Evolutionary conservation across 2,329 filamentous ascomycete species (phyloP).

Genomic region (Botrytis galanthina): DNA sequence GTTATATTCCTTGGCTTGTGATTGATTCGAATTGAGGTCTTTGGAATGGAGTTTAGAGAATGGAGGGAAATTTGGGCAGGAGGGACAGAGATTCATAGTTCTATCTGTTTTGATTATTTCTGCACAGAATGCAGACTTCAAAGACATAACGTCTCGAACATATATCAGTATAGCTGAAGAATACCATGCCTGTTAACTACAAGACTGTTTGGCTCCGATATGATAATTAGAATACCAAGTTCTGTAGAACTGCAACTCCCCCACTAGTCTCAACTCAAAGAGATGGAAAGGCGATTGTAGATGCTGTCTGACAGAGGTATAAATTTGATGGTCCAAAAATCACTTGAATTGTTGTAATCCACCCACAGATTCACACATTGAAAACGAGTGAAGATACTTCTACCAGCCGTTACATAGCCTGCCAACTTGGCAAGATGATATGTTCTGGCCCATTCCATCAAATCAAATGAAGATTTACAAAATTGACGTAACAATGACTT

Average conservation of each 20-base stretch:
- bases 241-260: too few relatives aligned
- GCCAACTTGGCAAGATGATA: not conserved
- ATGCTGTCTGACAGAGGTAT: not conserved
- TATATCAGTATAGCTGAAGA: not conserved
- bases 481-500: not conserved
- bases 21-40: not conserved
- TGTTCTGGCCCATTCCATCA: not conserved
- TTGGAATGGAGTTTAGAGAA: too few relatives aligned
- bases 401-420: not conserved
- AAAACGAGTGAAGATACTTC: not conserved
- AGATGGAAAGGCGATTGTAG: not conserved
- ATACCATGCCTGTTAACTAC: not conserved
- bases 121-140: not conserved
- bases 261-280: not conserved
- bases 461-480: not conserved
- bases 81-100: not conserved
- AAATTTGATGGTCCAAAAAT: not conserved
- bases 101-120: not conserved
- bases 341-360: not conserved
- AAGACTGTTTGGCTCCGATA: not conserved
- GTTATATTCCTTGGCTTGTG: conserved; percentile 2
- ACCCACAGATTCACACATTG: not conserved
- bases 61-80: too few relatives aligned
- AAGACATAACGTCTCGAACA: not conserved
- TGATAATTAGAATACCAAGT: not conserved